Evolutionary conservation across 2,329 filamentous ascomycete genomes (phyloP).

Genomic region (Neocucurbitaria cava): DNA sequence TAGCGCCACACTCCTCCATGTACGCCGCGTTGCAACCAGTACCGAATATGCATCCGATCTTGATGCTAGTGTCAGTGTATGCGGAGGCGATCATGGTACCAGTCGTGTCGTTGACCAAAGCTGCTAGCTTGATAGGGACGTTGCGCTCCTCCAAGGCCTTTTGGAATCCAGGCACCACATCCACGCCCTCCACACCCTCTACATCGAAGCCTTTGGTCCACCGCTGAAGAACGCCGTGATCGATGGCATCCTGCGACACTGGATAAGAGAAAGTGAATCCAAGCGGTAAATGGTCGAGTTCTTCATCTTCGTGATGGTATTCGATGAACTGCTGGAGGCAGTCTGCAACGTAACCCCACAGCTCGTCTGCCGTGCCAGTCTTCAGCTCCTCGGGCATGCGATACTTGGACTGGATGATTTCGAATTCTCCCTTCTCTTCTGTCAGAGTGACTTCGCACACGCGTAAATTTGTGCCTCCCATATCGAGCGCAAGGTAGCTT

Average conservation of each 20-base stretch:
- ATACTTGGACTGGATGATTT: conserved; percentile 97
- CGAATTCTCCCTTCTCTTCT: conserved; percentile 88
- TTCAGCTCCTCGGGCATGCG: conserved; percentile 94
- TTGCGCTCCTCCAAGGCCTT: conserved; percentile 75
- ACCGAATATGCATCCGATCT: conserved; percentile 97
- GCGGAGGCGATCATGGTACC: conserved; percentile 95
- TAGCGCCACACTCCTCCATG: conserved; percentile 90
- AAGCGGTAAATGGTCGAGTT: conserved; percentile 73
- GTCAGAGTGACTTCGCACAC: conserved; percentile 93
- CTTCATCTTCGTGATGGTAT: conserved; percentile 75
- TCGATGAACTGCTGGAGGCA: conserved; percentile 92
- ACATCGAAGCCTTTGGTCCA: conserved; percentile 99
- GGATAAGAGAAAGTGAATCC: conserved; percentile 98
- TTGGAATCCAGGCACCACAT: conserved; percentile 90
- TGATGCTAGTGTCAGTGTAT: conserved; percentile 93
- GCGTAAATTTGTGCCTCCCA: conserved; percentile 94
- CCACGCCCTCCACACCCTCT: conserved; percentile 85
- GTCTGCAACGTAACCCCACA: conserved; percentile 95
- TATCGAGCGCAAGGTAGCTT: conserved; percentile 88
- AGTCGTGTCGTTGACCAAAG: conserved; percentile 96
- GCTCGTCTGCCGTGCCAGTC: conserved; percentile 81
- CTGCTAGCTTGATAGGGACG: conserved; percentile 89
- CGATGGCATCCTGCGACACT: conserved; percentile 90
- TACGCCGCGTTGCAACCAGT: conserved; percentile 98
- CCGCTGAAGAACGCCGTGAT: conserved; percentile 88